Evolutionary conservation across 2,329 filamentous ascomycete genomes (phyloP), one percentile per base, ranked within the genome.

Genomic region (Cordyceps militaris): DNA sequence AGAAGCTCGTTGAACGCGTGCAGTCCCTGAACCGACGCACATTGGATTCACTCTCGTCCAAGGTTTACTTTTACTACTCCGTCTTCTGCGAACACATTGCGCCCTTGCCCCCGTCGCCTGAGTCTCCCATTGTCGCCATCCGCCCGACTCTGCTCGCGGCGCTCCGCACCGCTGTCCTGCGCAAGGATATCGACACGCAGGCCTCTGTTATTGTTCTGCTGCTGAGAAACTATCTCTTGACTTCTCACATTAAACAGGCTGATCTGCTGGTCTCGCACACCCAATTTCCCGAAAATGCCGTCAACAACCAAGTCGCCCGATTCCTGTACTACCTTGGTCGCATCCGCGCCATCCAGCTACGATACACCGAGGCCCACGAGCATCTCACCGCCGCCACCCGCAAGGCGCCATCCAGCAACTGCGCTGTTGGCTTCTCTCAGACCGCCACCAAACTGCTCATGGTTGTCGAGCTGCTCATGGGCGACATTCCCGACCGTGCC

Each of bases 21-120:
- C 91, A 95, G 67, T 81, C 85, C 55, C 81, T 96, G 70, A 99
- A 99, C 79, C 88, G 94, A 62, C 87, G 94, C 66, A 97, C 94
- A 24, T 79, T 99, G 61, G 94, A 99, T 73, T 91, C 92, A 51
- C 84, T 99, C 59, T 89, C 92, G 59, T 91, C 93, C 63, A 95
- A 95, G 74, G 91, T 93, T 62, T 99, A 97, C 81, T 97, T 97
- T 76, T 99, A 99, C 80, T 96, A 91, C 76, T 91, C 91, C 24
- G 80, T 97, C 66, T 97, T 97, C 79, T 91, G 88, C 76, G 94
- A 99, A 80, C 87, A 95, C 73, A 83, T 95, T 61, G 84, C 86
- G 60, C 92, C 93, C 23, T 83, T 93, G 62, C 89, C 94, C 46
- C 92, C 93, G 24, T 97, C 92, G 54, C 88, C 91, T 57, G 87